Base-by-base conservation (phyloP, 1,284 basidiomycete genomes). In the Cerioporus squamosus region DNA sequence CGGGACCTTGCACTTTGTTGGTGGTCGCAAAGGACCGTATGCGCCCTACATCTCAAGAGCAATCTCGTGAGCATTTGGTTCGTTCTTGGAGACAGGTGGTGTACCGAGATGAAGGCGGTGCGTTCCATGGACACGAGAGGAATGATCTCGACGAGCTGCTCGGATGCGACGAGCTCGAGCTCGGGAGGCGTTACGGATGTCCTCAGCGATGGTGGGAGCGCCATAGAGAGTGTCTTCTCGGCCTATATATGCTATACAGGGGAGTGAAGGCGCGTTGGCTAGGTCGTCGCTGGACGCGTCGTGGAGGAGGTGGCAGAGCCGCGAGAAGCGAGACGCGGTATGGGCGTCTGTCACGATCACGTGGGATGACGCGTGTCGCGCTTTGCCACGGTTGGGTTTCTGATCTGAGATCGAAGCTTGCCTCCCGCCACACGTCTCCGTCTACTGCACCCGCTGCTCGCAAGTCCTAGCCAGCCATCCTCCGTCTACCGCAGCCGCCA, bases 11-110 rank as follows among this genome's bases (percentile, higher is more conserved):
- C 89, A 81, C 71, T 91, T 91, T 44, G 85, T 82, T 12, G 97
- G 95, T 6, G 97, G 97, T 14, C 88, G 81, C 53, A 99, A 86
- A 10, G 97, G 97, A 1, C 97, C 97, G 68, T 95, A 98, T 56
- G 91, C 86, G 52, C 94, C 94, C 91, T 95, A 70, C 42, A 52
- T 22, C 18, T 8, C 50, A 39, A 52, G 31, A 17, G 44, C 49
- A 40, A 45, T 15, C 14, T 17, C 7, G 23, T 17, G 15, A n/a
- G n/a, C 26, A 29, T 29, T 40, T n/a, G n/a, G n/a, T n/a, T 18
- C 5, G 22, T 10, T 17, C n/a, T 44, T 44, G 5, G 20, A 24
- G 39, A 24, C 17, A n/a, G 15, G 36, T 9, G 33, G 67, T 76
- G 66, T 78, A 93, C 94, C 70, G 92, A 92, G 60, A 97, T 90